Conservation (phyloP, 495 filamentous ascomycete genomes). For the Xylaria telfairii region DNA sequence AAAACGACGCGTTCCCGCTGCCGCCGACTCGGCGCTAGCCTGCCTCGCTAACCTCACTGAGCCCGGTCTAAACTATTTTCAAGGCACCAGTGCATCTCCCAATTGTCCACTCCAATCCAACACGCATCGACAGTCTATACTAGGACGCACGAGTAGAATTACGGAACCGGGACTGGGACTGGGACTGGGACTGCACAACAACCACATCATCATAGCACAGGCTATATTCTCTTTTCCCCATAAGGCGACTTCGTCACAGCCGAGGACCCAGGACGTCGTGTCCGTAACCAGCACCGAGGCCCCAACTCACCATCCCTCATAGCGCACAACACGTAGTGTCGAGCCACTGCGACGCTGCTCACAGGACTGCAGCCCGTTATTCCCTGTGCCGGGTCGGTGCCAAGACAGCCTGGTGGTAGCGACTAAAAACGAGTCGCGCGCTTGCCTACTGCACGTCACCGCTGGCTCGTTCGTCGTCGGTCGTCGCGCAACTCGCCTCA, state of each 20-base stretch:
- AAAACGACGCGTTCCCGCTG: slow-evolving; percentile 19
- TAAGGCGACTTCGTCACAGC: slow-evolving; percentile 3
- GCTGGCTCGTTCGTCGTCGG: slow-evolving; percentile 18
- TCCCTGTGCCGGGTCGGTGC: slow-evolving; percentile 15
- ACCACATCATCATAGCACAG: not conserved
- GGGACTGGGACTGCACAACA: slow-evolving; percentile 11
- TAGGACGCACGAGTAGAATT: slow-evolving; percentile 7
- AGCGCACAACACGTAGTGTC: not conserved
- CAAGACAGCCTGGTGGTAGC: slow-evolving; percentile 20
- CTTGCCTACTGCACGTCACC: slow-evolving; percentile 28
- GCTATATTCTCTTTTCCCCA: not conserved
- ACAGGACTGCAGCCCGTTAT: not conserved
- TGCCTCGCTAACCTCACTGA: slow-evolving; percentile 28
- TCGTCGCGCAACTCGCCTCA: slow-evolving; percentile 19
- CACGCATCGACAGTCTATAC: not conserved
- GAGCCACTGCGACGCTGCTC: slow-evolving; percentile 17
- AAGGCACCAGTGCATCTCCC: slow-evolving; percentile 25
- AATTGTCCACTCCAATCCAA: not conserved
- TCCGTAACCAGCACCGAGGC: not conserved
- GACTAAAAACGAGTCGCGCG: slow-evolving; percentile 27
- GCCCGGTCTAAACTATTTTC: slow-evolving; percentile 29
- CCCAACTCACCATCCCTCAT: not conserved
- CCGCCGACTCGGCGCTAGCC: slow-evolving; percentile 27
- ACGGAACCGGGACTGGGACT: no score
- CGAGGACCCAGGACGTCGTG: not conserved